Base-by-base conservation (phyloP, 192 early-diverging fungal genomes). In the Umbelopsis vinacea region DNA sequence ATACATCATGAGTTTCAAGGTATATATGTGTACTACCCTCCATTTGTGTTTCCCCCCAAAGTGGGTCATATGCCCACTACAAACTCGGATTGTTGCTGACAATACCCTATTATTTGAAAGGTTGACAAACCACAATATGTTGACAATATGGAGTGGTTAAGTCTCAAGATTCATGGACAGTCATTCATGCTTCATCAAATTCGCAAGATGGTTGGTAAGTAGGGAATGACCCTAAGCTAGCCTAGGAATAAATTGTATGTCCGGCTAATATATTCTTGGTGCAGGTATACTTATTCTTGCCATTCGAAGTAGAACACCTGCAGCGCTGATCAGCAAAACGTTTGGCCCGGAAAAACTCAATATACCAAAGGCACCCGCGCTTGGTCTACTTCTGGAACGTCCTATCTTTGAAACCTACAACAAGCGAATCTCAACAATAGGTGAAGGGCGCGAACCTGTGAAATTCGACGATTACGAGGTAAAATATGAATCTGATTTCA, bases 121-220 rank as follows among this genome's bases (percentile, higher is more conserved):
- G 81, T 82, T 21, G 83, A 83, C 9, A 90, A 92, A 14, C 92
- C 92, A 43, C 85, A 88, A 79, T 71, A 89, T 46, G 89, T 91
- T 66, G 67, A 88, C 15, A 85, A 83, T 22, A 81, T 85, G 26
- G 96, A 99, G 77, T 98, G 97, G 98, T 76, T 99, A 26, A 92
- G 91, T 37, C 78, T 97, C 33, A 97, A 95, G 74, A 90, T 99
- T 29, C 86, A 92, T 72, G 98, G 98, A 4, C 96, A 98, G 80
- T 92, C 93, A 46, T 99, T 99, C 72, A 98, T 99, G 96, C 84
- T 99, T 38, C 97, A 99, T 83, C 98, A 99, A 84, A 99, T 99
- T 74, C 92, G 98, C 45, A 98, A 98, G 76, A 99, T 99, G 98
- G 94, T 99, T 71, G 94, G 96, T 84, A 76, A 80, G 88, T 84